Conservation (phyloP, 2,329 filamentous ascomycete genomes). For the Phialocephala sp. region DNA sequence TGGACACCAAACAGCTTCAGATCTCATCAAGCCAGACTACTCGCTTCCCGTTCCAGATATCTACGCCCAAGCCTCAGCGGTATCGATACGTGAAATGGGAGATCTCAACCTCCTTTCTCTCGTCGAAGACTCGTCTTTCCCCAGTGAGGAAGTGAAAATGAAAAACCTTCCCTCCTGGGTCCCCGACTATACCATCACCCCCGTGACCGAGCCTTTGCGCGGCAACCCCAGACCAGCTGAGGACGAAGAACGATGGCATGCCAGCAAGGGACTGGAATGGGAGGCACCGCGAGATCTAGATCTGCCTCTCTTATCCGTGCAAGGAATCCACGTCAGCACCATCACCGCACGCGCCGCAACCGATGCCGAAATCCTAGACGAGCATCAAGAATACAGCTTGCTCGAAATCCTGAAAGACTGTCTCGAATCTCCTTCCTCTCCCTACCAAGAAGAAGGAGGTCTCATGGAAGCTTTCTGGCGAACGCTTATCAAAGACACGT, state of each 20-base stretch:
- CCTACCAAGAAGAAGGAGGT: neutral
- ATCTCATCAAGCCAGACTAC: too few relatives aligned
- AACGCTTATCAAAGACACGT: slow-evolving; percentile 18
- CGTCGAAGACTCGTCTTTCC: neutral
- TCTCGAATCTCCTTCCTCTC: neutral
- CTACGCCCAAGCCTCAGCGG: neutral
- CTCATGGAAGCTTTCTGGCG: slow-evolving; percentile 16
- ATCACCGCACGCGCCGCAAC: neutral
- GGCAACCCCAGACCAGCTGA: neutral
- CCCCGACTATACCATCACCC: neutral
- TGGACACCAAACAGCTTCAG: neutral
- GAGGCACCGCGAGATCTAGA: neutral
- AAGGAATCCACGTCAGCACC: neutral
- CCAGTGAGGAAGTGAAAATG: neutral
- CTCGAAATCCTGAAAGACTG: neutral
- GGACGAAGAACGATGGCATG: neutral
- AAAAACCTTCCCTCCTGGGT: neutral
- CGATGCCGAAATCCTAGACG: neutral
- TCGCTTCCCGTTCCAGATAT: neutral
- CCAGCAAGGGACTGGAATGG: neutral
- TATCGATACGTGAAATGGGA: neutral
- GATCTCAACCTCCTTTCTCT: neutral
- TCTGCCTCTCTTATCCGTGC: neutral
- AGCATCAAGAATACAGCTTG: neutral
- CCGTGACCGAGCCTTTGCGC: neutral